phyloP scores from a whole-genome alignment of 2,329 filamentous ascomycete species.

The Trichoderma sp. region DNA sequence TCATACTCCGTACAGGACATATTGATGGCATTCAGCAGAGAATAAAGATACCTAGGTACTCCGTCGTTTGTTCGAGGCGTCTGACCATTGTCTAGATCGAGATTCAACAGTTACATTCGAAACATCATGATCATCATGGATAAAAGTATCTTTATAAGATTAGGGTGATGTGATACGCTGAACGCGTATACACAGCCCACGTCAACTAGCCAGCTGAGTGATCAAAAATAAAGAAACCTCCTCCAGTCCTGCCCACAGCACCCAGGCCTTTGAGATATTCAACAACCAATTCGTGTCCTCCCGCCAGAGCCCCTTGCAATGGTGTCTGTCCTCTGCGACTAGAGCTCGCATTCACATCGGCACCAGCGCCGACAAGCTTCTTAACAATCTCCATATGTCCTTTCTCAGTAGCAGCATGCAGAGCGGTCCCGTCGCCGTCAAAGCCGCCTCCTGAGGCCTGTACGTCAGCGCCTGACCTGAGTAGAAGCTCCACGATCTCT shows the following conservation, averaged over 20 bases:
- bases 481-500: slow-evolving; percentile 32
- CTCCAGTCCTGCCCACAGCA: slow-evolving; percentile 21
- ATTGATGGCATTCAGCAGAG: background rate
- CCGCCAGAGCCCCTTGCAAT: slow-evolving; percentile 40
- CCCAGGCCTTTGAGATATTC: slow-evolving; percentile 44
- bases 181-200: background rate
- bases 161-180: background rate
- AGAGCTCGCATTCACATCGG: slow-evolving; percentile 36
- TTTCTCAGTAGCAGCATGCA: slow-evolving; percentile 29
- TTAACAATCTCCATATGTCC: slow-evolving; percentile 22
- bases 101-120: too few relatives aligned
- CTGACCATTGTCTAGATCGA: too few relatives aligned
- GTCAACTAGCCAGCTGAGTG: background rate
- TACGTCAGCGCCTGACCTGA: slow-evolving; percentile 36
- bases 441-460: slow-evolving; percentile 29
- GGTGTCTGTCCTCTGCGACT: slow-evolving; percentile 35
- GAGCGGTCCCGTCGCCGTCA: slow-evolving; percentile 11
- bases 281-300: slow-evolving; percentile 43
- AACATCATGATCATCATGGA: too few relatives aligned
- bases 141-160: too few relatives aligned
- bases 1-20: too few relatives aligned
- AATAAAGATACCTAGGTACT: background rate
- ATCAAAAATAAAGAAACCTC: slow-evolving; percentile 10
- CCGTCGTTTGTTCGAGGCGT: background rate
- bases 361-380: background rate